Base-by-base conservation (phyloP, 2,329 filamentous ascomycete species). In the Esteya vermicola region DNA sequence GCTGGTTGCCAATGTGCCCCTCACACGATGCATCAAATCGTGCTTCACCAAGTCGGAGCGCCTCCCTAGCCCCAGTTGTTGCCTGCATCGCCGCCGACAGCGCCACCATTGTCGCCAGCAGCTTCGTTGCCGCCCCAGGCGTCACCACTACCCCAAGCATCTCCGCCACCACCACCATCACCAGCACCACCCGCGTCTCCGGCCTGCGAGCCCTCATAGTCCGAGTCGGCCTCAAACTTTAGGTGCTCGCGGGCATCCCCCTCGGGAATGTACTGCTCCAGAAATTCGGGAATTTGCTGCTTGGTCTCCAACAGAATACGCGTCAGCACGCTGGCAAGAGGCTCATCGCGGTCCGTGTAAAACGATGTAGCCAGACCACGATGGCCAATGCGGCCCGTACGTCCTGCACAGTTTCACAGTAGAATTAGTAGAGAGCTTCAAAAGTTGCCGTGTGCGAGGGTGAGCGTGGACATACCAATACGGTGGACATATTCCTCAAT, bases 401-500 rank as follows among this genome's bases (percentile, higher is more conserved):
- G 88, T 46, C 91, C 81, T 85, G 44, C 38, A 48, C 42, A 48
- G 12, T n/a, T 39, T 44, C 13, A 20, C n/a, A n/a, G n/a, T n/a
- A n/a, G n/a, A 16, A 9, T 25, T 21, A 34, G 20, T 21, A 9
- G 21, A 22, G 14, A 18, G 22, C 7, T n/a, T 16, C 1, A 13
- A 8, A 13, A 19, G 4, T 22, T 3, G 13, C 14, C 9, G 12
- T 34, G 32, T 20, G 20, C 19, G 12, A 23, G 9, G n/a, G 43
- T n/a, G 22, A 21, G 22, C 9, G 13, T 21, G 7, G 20, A 53
- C 68, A 60, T 74, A 85, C 82, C 91, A 54, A 96, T 96, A 12
- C 91, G 85, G 54, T 98, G 91, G 21, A 82, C 78, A 51, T 96
- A 98, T 56, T 96, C 91, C 36, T 84, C 78, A 41, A 95, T 93